Evolutionary conservation across 192 early-diverging fungal species (phyloP), one percentile per base, ranked within the genome.

Genomic region (Coemansia sp.): DNA sequence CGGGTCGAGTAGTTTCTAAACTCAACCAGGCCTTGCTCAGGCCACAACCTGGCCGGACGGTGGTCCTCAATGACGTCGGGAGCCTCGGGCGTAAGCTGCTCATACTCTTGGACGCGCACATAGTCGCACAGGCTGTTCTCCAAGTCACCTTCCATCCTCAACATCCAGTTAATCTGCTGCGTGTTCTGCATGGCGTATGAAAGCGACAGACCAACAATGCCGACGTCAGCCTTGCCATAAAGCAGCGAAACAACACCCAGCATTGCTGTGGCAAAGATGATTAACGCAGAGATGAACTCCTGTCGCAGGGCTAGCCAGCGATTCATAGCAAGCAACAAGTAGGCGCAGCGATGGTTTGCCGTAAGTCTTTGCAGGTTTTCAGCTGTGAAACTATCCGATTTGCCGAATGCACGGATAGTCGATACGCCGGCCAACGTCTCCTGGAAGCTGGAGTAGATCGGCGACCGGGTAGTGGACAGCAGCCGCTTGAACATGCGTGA

Each of bases 81-180:
- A 14, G 93, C 92, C 62, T 97, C 95, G 22, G 82, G 79, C 7
- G 84, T 82, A 19, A 94, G 77, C 17, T 92, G 88, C 53, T 86
- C 83, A 62, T 95, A 95, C 74, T 95, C 92, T 34, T 87, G 85
- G 56, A 89, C 82, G 35, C 92, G 86, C 65, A 94, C 91, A 8
- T 92, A 88, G 9, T 89, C 85, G 4, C 87, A 86, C 60, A 90
- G 74, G 24, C 85, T 76, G 33, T 81, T 83, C 52, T 94, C 93
- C 42, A 97, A 89, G 62, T 97, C 93, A 50, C 91, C 91, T 48
- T 86, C 91, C 60, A 89, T 87, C 19, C 93, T 84, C 15, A 96
- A 87, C 76, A 90, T 86, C 94, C 90, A 94, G 65, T 92, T 95
- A 35, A 96, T 64, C 35, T 90, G 86, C 65, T 93, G 87, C 6